phyloP scores from a whole-genome alignment of 768 basidiomycete species.

The Leccinum arenicola region DNA sequence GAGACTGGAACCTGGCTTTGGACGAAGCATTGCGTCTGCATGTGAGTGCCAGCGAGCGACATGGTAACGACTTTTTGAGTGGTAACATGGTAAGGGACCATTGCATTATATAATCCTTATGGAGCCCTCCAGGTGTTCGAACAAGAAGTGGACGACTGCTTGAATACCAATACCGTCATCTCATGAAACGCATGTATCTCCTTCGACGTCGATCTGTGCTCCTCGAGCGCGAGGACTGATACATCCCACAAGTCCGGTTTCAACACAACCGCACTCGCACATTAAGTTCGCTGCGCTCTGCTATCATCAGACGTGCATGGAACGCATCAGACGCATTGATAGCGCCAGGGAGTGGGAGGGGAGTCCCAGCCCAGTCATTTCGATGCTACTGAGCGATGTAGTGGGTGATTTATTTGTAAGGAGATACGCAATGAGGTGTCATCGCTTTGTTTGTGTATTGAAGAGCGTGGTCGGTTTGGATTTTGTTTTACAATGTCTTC shows the following conservation, averaged over 20 bases:
- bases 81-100: conserved; percentile 13
- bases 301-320: background rate
- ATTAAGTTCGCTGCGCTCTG: background rate
- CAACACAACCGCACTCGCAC: background rate
- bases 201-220: background rate
- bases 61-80: conserved; percentile 6
- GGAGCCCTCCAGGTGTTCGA: background rate
- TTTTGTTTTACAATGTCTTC: conserved; percentile 78
- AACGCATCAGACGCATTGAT: background rate
- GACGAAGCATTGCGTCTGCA: conserved; percentile 22
- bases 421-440: background rate
- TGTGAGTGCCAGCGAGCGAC: conserved; percentile 4
- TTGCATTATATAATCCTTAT: conserved; percentile 20
- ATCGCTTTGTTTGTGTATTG: conserved; percentile 39
- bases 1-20: conserved; percentile 16
- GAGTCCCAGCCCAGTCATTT: background rate
- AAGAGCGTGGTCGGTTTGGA: conserved; percentile 41
- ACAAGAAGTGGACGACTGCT: background rate
- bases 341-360: background rate
- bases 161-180: background rate
- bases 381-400: background rate
- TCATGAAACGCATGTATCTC: background rate
- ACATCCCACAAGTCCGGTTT: background rate
- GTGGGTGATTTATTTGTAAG: background rate
- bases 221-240: background rate